Evolutionary conservation across 257 asterid species (phyloP).

Genomic region (Solanum tarapatanum): DNA sequence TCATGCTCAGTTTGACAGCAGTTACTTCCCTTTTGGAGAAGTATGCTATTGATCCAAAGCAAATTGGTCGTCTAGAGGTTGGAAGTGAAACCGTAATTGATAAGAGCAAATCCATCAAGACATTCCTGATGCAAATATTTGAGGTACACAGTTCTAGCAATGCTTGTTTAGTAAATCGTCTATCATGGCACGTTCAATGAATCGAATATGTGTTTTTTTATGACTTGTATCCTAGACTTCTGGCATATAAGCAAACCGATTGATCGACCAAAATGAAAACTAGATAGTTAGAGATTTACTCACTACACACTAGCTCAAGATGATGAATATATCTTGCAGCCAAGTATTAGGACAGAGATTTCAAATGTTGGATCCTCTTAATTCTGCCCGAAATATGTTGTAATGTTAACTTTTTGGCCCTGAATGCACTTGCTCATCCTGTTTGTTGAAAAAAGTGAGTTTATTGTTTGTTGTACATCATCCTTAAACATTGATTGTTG

Average conservation of each 20-base stretch:
- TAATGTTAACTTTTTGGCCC: neutral
- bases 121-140: constrained; percentile 94
- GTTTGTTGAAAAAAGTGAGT: neutral
- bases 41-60: constrained; percentile 68
- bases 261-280: neutral
- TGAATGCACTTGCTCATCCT: neutral
- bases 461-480: neutral
- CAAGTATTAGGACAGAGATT: neutral
- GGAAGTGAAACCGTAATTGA: constrained; percentile 98
- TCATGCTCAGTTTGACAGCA: constrained; percentile 77
- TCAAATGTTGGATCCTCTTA: neutral
- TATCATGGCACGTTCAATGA: neutral
- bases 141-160: constrained; percentile 45
- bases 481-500: neutral
- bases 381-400: neutral
- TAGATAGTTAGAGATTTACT: neutral
- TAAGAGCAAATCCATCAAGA: constrained; percentile 96
- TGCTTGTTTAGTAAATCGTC: neutral
- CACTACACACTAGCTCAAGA: neutral
- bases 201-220: neutral
- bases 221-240: neutral
- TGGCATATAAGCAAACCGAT: neutral
- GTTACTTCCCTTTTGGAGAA: constrained; percentile 85
- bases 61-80: constrained; percentile 95
- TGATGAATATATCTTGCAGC: neutral